phyloP scores from a whole-genome alignment of 352 stramenopile genomes.

The Phytophthora chlamydospora region DNA sequence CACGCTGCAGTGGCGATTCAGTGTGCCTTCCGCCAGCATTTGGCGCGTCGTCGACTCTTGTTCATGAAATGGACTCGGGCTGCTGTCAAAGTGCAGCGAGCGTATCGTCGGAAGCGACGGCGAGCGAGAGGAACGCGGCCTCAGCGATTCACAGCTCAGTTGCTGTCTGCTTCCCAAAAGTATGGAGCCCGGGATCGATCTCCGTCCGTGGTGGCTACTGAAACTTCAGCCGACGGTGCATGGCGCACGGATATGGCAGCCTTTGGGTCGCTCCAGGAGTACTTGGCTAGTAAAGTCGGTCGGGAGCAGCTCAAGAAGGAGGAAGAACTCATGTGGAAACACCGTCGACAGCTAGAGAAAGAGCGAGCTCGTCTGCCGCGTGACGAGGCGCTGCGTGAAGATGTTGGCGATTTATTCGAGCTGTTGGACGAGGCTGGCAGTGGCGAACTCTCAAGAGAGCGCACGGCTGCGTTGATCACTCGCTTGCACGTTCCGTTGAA shows the following conservation, averaged over 20 bases:
- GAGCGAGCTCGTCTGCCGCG: slow-evolving; percentile 43
- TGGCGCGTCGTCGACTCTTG: slow-evolving; percentile 54
- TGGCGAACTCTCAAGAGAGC: slow-evolving; percentile 57
- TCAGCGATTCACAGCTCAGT: slow-evolving; percentile 49
- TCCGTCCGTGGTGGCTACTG: background rate
- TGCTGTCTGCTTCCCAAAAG: slow-evolving; percentile 49
- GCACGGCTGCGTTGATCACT: slow-evolving; percentile 53
- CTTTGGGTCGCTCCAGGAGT: slow-evolving; percentile 67
- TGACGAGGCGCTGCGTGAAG: slow-evolving; percentile 55
- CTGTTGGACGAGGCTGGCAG: slow-evolving; percentile 58
- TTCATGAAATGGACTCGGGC: slow-evolving; percentile 62
- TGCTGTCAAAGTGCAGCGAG: slow-evolving; percentile 58
- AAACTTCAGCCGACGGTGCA: background rate
- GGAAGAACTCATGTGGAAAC: slow-evolving; percentile 44
- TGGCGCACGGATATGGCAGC: slow-evolving; percentile 62
- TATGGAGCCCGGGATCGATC: slow-evolving; percentile 35
- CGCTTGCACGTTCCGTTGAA: slow-evolving; percentile 66
- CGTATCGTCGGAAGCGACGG: slow-evolving; percentile 57
- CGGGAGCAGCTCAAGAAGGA: slow-evolving; percentile 61
- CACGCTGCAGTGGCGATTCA: slow-evolving; percentile 55
- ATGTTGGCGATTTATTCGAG: slow-evolving; percentile 74
- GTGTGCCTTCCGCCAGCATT: slow-evolving; percentile 69
- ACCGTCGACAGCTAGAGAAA: slow-evolving; percentile 40
- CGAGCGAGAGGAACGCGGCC: slow-evolving; percentile 44
- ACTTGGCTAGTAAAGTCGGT: slow-evolving; percentile 50